Conservation (phyloP, 73 alveolate genomes). For the Tetrahymena borealis region DNA sequence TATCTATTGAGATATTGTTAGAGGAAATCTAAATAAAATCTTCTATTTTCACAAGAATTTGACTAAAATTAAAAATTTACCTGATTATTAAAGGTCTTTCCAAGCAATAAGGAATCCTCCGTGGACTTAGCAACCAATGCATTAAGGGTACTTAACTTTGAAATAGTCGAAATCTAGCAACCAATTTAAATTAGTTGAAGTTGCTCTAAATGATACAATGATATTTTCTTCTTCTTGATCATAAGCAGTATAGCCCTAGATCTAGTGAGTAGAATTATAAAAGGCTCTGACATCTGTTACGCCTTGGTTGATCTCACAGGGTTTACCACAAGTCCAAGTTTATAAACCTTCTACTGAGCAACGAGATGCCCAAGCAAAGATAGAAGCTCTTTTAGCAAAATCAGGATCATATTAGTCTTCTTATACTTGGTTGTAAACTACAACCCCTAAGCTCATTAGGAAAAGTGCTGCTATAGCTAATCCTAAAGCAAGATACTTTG, state of each 20-base stretch:
- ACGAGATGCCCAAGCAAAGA: background rate
- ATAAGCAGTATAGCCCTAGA: slow-evolving; percentile 30
- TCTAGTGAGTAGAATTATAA: slow-evolving; percentile 21
- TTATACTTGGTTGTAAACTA: background rate
- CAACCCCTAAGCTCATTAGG: background rate
- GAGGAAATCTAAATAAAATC: too few species aligned
- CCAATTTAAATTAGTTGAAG: slow-evolving; percentile 19
- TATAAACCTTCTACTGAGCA: background rate
- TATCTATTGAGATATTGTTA: too few species aligned
- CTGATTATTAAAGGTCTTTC: background rate
- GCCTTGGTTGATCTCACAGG: slow-evolving; percentile 11
- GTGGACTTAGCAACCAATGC: slow-evolving; percentile 34
- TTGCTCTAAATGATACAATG: slow-evolving; percentile 23
- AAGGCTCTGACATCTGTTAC: slow-evolving; percentile 6
- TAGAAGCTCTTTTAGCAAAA: background rate
- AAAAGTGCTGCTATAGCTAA: background rate
- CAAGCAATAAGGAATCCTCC: slow-evolving; percentile 29
- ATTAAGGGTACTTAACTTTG: slow-evolving; percentile 22
- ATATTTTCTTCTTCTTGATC: slow-evolving; percentile 12
- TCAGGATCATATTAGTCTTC: background rate
- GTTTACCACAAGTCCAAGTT: slow-evolving; percentile 38
- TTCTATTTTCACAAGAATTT: too few species aligned
- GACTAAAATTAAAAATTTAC: background rate
- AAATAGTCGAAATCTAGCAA: slow-evolving; percentile 28
- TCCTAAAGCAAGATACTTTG: background rate